A percentile compares a stretch with the other conserved stretches of the same genome.
Evolutionary conservation across 2,329 filamentous ascomycete species (phyloP).

Genomic region (Fusarium verrucosum): DNA sequence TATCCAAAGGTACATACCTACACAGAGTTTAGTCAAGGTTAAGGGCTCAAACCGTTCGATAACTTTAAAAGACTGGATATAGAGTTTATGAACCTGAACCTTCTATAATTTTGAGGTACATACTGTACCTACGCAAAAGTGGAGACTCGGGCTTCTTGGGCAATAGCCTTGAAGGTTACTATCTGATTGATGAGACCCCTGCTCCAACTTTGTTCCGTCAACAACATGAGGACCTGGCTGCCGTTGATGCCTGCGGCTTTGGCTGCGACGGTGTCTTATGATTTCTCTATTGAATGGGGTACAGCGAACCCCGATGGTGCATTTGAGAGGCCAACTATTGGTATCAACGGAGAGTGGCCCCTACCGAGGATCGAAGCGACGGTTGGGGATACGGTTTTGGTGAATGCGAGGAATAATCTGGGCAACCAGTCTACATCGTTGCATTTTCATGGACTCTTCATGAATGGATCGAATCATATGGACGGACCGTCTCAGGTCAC

Average conservation of each 20-base stretch:
- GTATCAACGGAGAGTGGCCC: constrained; percentile 81
- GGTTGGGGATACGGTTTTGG: constrained; percentile 68
- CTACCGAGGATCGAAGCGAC: constrained; percentile 71
- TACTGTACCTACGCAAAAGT: too few relatives aligned
- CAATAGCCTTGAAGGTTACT: too few relatives aligned
- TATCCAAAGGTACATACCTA: too few relatives aligned
- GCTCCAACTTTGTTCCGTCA: background rate
- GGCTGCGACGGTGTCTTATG: constrained; percentile 62
- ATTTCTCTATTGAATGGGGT: constrained; percentile 78
- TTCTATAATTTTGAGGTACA: too few relatives aligned
- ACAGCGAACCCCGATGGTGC: constrained; percentile 75
- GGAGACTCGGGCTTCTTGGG: too few relatives aligned
- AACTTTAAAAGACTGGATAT: too few relatives aligned
- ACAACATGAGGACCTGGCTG: constrained; percentile 22
- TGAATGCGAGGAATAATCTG: constrained; percentile 67
- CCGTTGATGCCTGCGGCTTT: constrained; percentile 18
- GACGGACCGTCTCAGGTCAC: constrained; percentile 74
- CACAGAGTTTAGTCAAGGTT: too few relatives aligned
- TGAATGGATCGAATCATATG: constrained; percentile 74
- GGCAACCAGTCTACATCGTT: constrained; percentile 71
- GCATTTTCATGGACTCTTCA: constrained; percentile 77
- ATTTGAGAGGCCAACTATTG: constrained; percentile 72
- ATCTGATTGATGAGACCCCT: constrained; percentile 35
- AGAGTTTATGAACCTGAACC: too few relatives aligned
- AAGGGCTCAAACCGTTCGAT: too few relatives aligned